Percentiles rank a stretch among this genome's conserved stretches.
Conservation (phyloP, 495 filamentous ascomycete genomes). For the Podospora pseudocomata region DNA sequence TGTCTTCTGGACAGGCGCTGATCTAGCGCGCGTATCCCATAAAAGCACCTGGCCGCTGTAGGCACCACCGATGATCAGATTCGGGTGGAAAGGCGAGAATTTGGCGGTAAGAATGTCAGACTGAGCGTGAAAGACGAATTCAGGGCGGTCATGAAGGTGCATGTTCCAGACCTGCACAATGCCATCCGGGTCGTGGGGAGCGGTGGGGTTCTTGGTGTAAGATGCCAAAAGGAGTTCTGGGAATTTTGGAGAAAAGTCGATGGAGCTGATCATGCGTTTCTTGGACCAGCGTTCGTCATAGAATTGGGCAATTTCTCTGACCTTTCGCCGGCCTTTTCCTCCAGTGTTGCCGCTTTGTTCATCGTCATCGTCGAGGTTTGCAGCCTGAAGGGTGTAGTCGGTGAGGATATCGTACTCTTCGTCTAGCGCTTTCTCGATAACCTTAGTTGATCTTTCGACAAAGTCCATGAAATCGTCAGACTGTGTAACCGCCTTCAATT, state of each 20-base stretch:
- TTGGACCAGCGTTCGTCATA: conserved; percentile 95
- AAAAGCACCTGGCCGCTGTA: conserved; percentile 96
- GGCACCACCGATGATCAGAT: conserved; percentile 87
- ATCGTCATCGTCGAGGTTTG: conserved; percentile 74
- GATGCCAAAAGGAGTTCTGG: conserved; percentile 87
- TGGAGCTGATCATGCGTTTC: conserved; percentile 90
- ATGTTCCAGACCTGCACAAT: conserved; percentile 96
- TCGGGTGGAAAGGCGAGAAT: conserved; percentile 96
- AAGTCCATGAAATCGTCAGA: conserved; percentile 94
- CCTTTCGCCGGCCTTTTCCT: conserved; percentile 71
- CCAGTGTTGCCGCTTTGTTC: conserved; percentile 67
- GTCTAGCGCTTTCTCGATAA: conserved; percentile 92
- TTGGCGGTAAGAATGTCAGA: conserved; percentile 93
- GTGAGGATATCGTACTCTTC: conserved; percentile 90
- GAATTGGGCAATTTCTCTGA: conserved; percentile 87
- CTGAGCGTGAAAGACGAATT: conserved; percentile 94
- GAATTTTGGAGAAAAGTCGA: conserved; percentile 93
- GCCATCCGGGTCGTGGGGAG: conserved; percentile 92
- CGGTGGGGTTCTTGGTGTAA: conserved; percentile 93
- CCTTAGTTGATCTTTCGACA: conserved; percentile 90
- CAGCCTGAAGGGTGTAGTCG: conserved; percentile 80
- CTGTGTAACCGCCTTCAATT: conserved; percentile 83
- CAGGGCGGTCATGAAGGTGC: conserved; percentile 86
- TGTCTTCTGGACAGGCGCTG: conserved; percentile 89
- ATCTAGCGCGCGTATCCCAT: conserved; percentile 93